Evolutionary conservation across 1,139 yeast genomes (phyloP).

Genomic region (Geotrichum histeridarum): DNA sequence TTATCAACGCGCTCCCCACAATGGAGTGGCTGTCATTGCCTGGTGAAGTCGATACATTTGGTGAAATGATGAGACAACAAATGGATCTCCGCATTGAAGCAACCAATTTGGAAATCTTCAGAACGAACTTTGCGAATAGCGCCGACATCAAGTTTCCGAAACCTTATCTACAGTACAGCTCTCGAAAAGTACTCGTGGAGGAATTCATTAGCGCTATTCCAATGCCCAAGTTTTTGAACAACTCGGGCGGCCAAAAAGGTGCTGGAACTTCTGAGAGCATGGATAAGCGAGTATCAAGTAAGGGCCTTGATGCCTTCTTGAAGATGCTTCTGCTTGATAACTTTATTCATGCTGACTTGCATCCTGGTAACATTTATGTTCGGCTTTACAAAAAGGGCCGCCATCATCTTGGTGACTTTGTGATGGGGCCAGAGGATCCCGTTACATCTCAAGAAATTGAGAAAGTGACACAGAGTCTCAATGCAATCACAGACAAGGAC

Average conservation of each 20-base stretch:
- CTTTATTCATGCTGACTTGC: slow-evolving; percentile 92
- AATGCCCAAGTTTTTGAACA: slow-evolving; percentile 58
- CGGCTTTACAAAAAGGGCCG: slow-evolving; percentile 50
- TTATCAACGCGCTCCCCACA: slow-evolving; percentile 71
- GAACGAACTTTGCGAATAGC: slow-evolving; percentile 53
- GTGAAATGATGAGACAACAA: slow-evolving; percentile 80
- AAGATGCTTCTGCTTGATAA: slow-evolving; percentile 90
- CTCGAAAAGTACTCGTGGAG: slow-evolving; percentile 75
- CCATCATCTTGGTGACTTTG: slow-evolving; percentile 15
- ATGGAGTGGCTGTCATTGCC: slow-evolving; percentile 98
- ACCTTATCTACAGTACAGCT: slow-evolving; percentile 62
- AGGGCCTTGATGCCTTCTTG: slow-evolving; percentile 83
- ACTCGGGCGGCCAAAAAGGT: slow-evolving; percentile 44
- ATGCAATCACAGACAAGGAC: slow-evolving; percentile 37
- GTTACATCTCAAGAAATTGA: slow-evolving; percentile 26
- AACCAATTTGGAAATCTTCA: slow-evolving; percentile 64
- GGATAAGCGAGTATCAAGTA: slow-evolving; percentile 75
- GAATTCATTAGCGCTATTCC: slow-evolving; percentile 81
- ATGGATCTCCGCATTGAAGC: slow-evolving; percentile 88
- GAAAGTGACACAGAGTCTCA: slow-evolving; percentile 33
- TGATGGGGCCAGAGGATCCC: slow-evolving; percentile 23
- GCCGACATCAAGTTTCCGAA: slow-evolving; percentile 72
- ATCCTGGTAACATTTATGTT: slow-evolving; percentile 91
- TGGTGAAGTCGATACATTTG: slow-evolving; percentile 86
- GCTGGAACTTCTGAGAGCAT: slow-evolving; percentile 33